These are phyloP conservation scores for Eutypella sp. DNA, from an alignment of 2,329 filamentous ascomycete species.

Conservation along the genomic window DNA sequence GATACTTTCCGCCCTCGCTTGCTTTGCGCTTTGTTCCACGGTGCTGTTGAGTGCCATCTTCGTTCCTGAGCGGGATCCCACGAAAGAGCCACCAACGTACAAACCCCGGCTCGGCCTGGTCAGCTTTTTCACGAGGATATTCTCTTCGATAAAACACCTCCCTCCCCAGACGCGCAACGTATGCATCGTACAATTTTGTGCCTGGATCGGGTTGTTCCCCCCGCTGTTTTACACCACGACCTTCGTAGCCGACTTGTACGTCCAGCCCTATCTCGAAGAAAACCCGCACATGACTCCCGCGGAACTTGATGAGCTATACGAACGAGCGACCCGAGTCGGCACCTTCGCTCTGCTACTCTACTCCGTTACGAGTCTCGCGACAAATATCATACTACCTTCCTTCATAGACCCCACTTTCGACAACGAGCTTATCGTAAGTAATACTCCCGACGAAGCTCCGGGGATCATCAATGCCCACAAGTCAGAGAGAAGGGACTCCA, in stretches of 20 bases:
- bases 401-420: conserved; percentile 80
- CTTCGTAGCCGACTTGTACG: conserved; percentile 89
- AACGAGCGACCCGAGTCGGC: conserved; percentile 78
- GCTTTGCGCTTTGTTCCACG: conserved; percentile 64
- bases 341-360: conserved; percentile 88
- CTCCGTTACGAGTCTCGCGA: conserved; percentile 74
- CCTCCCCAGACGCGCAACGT: conserved; percentile 79
- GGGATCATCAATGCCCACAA: conserved; percentile 26
- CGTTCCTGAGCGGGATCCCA: conserved; percentile 77
- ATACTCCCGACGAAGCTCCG: conserved; percentile 28
- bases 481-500: conserved; percentile 34
- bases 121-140: conserved; percentile 74
- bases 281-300: conserved; percentile 73
- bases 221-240: conserved; percentile 94
- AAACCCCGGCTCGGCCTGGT: conserved; percentile 61
- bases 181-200: conserved; percentile 76
- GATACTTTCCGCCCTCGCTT: conserved; percentile 81
- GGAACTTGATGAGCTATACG: conserved; percentile 76
- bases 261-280: conserved; percentile 70
- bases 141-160: conserved; percentile 69
- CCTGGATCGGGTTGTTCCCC: conserved; percentile 94
- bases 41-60: conserved; percentile 63
- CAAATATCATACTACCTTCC: conserved; percentile 80
- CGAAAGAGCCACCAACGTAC: conserved; percentile 59
- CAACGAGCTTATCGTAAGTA: conserved; percentile 29